Base-by-base conservation (phyloP, 768 basidiomycete genomes). In the Kwoniella europaea region DNA sequence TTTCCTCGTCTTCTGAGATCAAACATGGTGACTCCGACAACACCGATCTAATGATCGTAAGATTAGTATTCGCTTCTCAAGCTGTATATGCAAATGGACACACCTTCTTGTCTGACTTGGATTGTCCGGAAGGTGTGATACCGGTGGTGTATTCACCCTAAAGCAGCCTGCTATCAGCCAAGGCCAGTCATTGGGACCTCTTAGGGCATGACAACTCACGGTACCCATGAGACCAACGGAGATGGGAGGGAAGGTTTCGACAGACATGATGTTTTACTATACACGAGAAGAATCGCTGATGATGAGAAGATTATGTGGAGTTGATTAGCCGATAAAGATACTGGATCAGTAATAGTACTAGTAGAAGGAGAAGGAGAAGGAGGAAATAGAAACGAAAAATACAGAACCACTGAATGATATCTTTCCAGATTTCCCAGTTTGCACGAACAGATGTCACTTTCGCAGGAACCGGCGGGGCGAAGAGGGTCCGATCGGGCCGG, bases 31-130 rank as follows among this genome's bases (percentile, higher is more conserved):
- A 96, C 86, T 20, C 88, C 94, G 74, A 96, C 92, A 59, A 97
- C 93, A 91, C 93, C 79, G 59, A 80, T 76, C 68, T 82, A 1
- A 35, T 35, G 35, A 64, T 16, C 20, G 4, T 2, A 57, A 15
- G 42, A n/a, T 62, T 15, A 54, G n/a, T n/a, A n/a, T n/a, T n/a
- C n/a, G n/a, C n/a, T n/a, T 13, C 10, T 20, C 10, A 12, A 35
- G 20, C 10, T 6, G 4, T 18, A 1, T 0, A 15, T 42, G 41
- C n/a, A 5, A 4, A 1, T 12, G 2, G 13, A 67, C 85, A 65
- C 67, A 91, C 92, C 88, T 94, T 97, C 85, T 96, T 96, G 85
- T 96, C 94, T 5, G 93, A 95, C 79, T 90, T 92, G 16, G 93
- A 95, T 54, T 92, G 92, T n/a, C 94, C 94, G 46, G 91, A 89